phyloP scores from a whole-genome alignment of 2,329 filamentous ascomycete species.

The Phyllosticta paracitricarpa region DNA sequence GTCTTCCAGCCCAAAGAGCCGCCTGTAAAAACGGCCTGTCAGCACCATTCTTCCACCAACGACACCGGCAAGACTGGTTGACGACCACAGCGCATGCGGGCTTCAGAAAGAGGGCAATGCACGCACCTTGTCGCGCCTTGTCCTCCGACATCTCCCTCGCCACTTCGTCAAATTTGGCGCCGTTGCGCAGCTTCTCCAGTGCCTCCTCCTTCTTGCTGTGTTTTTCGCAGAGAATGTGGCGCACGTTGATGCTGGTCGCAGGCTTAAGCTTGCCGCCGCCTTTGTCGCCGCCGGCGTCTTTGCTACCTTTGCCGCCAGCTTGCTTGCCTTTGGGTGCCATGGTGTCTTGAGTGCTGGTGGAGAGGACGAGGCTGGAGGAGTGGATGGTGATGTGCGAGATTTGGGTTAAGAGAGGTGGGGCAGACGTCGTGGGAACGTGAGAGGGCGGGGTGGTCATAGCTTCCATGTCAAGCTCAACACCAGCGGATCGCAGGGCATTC shows the following conservation, averaged over 20 bases:
- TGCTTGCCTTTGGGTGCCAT: conserved; percentile 8
- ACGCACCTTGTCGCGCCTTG: conserved; percentile 54
- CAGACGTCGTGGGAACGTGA: background rate
- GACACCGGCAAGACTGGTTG: background rate
- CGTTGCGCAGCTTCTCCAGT: conserved; percentile 54
- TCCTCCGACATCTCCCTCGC: conserved; percentile 65
- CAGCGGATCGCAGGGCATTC: background rate
- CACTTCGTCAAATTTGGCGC: conserved; percentile 65
- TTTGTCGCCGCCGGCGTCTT: conserved; percentile 22
- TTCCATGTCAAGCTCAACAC: background rate
- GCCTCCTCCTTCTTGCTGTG: conserved; percentile 71
- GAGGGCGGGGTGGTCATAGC: conserved; percentile 2
- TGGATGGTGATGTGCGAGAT: background rate
- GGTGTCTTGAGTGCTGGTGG: background rate
- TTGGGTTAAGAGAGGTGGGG: background rate
- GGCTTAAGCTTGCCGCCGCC: conserved; percentile 45
- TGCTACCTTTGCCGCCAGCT: background rate
- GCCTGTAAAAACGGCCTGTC: conserved; percentile 36
- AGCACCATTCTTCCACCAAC: background rate
- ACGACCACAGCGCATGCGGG: background rate
- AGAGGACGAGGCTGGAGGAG: background rate
- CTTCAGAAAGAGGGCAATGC: background rate
- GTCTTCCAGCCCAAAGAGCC: conserved; percentile 65
- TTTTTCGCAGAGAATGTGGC: conserved; percentile 70
- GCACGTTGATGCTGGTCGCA: conserved; percentile 60